A percentile compares a stretch with the other conserved stretches of the same genome.
Conservation (phyloP, 257 asterid genomes). For the Solanum pimpinellifolium region DNA sequence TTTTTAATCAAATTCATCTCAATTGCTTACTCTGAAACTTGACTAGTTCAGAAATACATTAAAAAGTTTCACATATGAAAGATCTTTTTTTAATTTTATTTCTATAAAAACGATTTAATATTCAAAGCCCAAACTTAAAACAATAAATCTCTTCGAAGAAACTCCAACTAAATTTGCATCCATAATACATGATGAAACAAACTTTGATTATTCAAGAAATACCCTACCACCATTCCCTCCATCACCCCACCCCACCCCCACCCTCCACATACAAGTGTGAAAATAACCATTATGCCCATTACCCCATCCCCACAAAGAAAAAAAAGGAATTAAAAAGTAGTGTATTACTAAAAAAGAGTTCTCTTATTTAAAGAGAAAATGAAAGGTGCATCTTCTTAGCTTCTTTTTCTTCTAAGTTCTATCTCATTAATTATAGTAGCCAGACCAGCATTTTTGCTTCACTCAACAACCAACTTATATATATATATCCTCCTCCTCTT, state of each 20-base stretch:
- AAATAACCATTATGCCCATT: background rate
- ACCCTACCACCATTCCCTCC: background rate
- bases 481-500: background rate
- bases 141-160: rapidly evolving
- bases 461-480: background rate
- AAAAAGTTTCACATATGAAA: too few relatives aligned
- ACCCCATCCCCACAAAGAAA: background rate
- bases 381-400: background rate
- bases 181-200: background rate
- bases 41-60: too few relatives aligned
- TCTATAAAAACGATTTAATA: too few relatives aligned
- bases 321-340: background rate
- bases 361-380: background rate
- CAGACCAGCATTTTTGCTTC: background rate
- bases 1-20: too few relatives aligned
- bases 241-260: background rate
- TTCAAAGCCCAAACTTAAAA: too few relatives aligned
- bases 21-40: too few relatives aligned
- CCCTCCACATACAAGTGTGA: background rate
- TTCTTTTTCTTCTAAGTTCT: background rate
- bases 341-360: background rate
- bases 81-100: too few relatives aligned
- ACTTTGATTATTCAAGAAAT: background rate
- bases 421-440: background rate
- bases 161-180: background rate